Percentiles rank a stretch among this genome's conserved stretches.
phyloP scores from a whole-genome alignment of 495 filamentous ascomycete species.

The Aspergillus incahuasiensis region DNA sequence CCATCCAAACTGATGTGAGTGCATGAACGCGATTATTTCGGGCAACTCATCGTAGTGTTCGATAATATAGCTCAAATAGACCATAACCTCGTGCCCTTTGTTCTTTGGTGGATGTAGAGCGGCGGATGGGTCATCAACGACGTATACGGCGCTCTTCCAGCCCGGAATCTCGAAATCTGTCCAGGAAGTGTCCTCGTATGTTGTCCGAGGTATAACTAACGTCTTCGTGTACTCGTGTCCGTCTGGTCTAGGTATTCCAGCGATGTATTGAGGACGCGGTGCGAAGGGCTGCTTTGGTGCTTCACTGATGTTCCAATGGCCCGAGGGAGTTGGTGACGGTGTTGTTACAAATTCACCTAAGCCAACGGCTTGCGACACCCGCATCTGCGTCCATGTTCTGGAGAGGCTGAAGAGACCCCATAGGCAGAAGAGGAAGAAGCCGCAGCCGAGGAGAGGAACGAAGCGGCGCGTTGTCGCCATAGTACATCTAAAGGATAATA shows the following conservation, averaged over 20 bases:
- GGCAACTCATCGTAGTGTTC: constrained; percentile 66
- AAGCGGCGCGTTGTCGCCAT: constrained; percentile 39
- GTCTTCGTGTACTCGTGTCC: constrained; percentile 44
- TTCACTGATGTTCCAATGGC: constrained; percentile 24
- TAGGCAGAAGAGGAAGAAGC: constrained; percentile 30
- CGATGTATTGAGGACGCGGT: constrained; percentile 30
- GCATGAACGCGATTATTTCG: constrained; percentile 66
- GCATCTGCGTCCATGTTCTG: constrained; percentile 29
- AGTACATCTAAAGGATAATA: constrained; percentile 5
- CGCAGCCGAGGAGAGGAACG: constrained; percentile 34
- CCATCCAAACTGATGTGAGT: constrained; percentile 62
- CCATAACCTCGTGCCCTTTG: constrained; percentile 74
- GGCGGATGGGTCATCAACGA: constrained; percentile 57
- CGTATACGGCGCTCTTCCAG: constrained; percentile 58
- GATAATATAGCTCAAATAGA: constrained; percentile 68
- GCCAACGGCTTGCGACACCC: constrained; percentile 33
- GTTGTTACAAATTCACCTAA: constrained; percentile 30
- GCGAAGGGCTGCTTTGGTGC: constrained; percentile 23
- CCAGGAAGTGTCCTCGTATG: constrained; percentile 57
- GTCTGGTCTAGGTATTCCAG: constrained; percentile 39
- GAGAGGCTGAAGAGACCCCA: constrained; percentile 30
- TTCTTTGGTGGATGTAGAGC: constrained; percentile 62
- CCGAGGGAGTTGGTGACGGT: constrained; percentile 11
- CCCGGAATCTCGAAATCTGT: constrained; percentile 52
- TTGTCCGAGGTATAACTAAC: constrained; percentile 55